Conservation (phyloP, 441 rosid genomes). For the Erodium trifolium region DNA sequence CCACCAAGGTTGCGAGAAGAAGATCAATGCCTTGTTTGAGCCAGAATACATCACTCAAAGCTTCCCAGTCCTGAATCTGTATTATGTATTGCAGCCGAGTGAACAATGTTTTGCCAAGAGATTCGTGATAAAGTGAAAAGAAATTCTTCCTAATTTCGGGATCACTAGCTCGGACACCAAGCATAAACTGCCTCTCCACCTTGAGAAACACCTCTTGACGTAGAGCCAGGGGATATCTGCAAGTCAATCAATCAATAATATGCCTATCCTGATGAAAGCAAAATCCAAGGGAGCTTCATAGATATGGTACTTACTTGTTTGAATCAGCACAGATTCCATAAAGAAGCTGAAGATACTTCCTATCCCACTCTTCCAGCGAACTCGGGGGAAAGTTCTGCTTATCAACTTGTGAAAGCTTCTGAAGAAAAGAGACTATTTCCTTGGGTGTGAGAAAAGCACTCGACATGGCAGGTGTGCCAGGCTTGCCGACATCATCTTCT, state of each 20-base stretch:
- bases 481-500: conserved; percentile 63
- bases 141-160: conserved; percentile 87
- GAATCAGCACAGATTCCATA: conserved; percentile 85
- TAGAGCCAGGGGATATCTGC: conserved; percentile 53
- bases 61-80: conserved; percentile 96
- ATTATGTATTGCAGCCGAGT: conserved; percentile 77
- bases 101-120: conserved; percentile 68
- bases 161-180: conserved; percentile 92
- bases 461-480: conserved; percentile 41
- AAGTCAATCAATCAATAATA: conserved; percentile 23
- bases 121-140: conserved; percentile 77
- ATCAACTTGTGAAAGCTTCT: conserved; percentile 89
- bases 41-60: conserved; percentile 97
- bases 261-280: conserved; percentile 15
- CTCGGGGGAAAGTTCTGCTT: conserved; percentile 61
- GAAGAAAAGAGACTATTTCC: conserved; percentile 81
- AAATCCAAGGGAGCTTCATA: conserved; percentile 11
- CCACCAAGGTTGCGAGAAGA: conserved; percentile 82
- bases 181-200: conserved; percentile 97
- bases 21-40: conserved; percentile 99
- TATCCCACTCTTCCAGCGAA: conserved; percentile 85
- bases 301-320: conserved; percentile 45
- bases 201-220: conserved; percentile 90
- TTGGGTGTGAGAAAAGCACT: conserved; percentile 54
- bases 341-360: conserved; percentile 86